These are phyloP conservation scores for Kondoa malvinella DNA, from an alignment of 768 basidiomycete genomes.

Conservation along the genomic window DNA sequence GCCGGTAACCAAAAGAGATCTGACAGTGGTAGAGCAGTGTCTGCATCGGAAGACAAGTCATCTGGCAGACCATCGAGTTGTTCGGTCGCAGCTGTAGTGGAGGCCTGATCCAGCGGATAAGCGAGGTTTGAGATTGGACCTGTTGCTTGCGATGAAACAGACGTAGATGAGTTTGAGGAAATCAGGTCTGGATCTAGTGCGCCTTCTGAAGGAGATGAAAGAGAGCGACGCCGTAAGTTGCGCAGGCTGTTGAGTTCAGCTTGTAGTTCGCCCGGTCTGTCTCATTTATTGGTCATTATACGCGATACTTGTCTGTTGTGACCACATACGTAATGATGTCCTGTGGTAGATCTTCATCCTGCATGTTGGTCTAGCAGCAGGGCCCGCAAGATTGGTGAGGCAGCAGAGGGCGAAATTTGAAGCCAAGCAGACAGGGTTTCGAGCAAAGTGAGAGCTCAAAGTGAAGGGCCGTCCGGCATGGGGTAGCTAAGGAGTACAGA, in stretches of 20 bases:
- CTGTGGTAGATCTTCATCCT: neutral
- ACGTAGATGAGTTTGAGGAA: slow-evolving; percentile 27
- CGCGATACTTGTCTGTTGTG: too few species aligned
- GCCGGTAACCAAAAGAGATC: slow-evolving; percentile 99
- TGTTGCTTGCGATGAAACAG: slow-evolving; percentile 19
- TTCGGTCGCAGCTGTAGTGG: slow-evolving; percentile 8
- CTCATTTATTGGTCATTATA: too few species aligned
- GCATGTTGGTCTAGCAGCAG: too few species aligned
- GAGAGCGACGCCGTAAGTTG: slow-evolving; percentile 23
- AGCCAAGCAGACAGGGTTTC: too few species aligned
- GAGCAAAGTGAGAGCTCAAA: too few species aligned
- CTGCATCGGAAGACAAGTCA: slow-evolving; percentile 5
- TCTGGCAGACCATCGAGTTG: neutral
- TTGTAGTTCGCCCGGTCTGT: slow-evolving; percentile 16
- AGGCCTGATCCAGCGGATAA: slow-evolving; percentile 11
- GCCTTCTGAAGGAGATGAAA: slow-evolving; percentile 22
- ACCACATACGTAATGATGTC: neutral
- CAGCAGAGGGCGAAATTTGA: too few species aligned
- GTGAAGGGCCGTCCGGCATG: too few species aligned
- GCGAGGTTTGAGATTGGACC: slow-evolving; percentile 13
- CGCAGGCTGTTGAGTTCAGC: slow-evolving; percentile 18
- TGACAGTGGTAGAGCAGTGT: slow-evolving; percentile 10
- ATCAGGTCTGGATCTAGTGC: slow-evolving; percentile 26
- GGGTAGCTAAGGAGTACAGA: too few species aligned
- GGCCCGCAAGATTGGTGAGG: too few species aligned